phyloP scores from a whole-genome alignment of 176 grass and related monocot genomes.

The Oryza brachyantha region DNA sequence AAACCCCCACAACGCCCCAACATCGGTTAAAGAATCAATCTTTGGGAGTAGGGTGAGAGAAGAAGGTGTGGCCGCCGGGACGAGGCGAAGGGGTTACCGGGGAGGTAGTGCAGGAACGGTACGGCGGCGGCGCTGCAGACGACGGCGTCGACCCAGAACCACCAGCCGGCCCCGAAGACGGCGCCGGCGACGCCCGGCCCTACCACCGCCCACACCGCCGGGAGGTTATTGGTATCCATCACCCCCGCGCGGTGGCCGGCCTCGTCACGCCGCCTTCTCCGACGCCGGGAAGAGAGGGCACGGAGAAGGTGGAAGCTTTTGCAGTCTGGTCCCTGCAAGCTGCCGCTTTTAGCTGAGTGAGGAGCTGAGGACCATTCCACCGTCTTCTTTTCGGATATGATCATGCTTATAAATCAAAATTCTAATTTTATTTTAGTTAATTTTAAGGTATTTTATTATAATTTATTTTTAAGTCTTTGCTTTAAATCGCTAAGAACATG shows the following conservation, averaged over 20 bases:
- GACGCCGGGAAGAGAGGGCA: neutral
- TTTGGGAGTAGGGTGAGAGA: neutral
- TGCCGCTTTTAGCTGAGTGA: neutral
- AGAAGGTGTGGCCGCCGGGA: neutral
- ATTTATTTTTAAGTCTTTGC: too few species aligned
- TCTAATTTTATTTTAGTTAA: too few species aligned
- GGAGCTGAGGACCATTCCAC: too few species aligned
- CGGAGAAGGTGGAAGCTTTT: neutral
- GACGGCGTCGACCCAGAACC: conserved; percentile 93
- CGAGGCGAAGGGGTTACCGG: conserved; percentile 37
- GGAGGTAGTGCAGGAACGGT: conserved; percentile 85
- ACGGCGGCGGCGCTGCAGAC: conserved; percentile 71
- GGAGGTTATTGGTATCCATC: conserved; percentile 50
- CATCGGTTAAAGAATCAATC: neutral
- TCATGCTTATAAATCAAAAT: too few species aligned
- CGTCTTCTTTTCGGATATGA: too few species aligned
- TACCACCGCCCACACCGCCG: conserved; percentile 48
- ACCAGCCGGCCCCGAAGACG: conserved; percentile 77
- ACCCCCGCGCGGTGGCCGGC: neutral
- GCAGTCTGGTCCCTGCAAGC: neutral
- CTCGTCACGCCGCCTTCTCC: conserved; percentile 17
- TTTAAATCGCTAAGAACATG: too few species aligned
- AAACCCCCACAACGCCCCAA: neutral
- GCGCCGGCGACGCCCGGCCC: conserved; percentile 66
- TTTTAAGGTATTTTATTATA: too few species aligned